Evolutionary conservation across 306 rosid species (phyloP).

Genomic region (Senna siamea): DNA sequence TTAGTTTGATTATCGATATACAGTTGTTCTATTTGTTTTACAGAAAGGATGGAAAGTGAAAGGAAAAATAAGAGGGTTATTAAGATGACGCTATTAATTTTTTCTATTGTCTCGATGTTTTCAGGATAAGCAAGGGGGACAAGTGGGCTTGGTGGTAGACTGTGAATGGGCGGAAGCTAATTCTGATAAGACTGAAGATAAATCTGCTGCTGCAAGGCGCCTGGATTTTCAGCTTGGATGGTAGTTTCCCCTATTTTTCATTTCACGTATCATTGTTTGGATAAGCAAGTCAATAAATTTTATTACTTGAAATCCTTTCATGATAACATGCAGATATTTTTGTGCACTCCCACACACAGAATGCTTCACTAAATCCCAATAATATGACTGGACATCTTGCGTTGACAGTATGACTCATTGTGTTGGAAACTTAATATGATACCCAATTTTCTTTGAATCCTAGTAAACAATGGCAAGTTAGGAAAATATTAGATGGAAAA

Average conservation of each 20-base stretch:
- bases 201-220: conserved; percentile 80
- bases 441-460: too few species aligned
- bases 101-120: conserved; percentile 27
- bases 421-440: conserved; percentile 25
- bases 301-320: conserved; percentile 2
- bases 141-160: conserved; percentile 73
- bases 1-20: neutral
- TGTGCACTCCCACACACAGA: neutral
- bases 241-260: conserved; percentile 45
- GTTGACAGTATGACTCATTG: conserved; percentile 7
- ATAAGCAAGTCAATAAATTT: neutral
- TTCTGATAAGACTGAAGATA: conserved; percentile 74
- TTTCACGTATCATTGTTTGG: conserved; percentile 13
- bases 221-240: conserved; percentile 95
- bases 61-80: neutral
- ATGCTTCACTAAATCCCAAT: neutral
- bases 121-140: conserved; percentile 85
- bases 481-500: neutral
- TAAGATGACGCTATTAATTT: conserved; percentile 3
- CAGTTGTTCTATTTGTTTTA: neutral
- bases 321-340: neutral
- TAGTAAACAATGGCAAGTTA: too few species aligned
- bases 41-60: neutral
- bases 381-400: conserved; percentile 17
- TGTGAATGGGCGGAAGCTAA: conserved; percentile 97